Base-by-base conservation (phyloP, 2,329 filamentous ascomycete genomes). In the Sclerotinia subarctica region DNA sequence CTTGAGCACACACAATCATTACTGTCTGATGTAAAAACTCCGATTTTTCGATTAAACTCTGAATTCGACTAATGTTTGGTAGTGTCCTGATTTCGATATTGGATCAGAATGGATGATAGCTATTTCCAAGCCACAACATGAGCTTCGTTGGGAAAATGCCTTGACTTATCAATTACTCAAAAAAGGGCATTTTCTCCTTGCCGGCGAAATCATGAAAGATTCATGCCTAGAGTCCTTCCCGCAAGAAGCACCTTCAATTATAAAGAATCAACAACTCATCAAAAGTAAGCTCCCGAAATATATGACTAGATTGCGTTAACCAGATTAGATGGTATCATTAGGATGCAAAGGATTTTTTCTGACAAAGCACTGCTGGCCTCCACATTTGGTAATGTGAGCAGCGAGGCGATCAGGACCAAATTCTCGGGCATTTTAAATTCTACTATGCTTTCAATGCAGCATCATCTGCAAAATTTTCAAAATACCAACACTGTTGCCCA, bases 71-170 rank as follows among this genome's bases (percentile, higher is more conserved):
- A 42, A 63, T 42, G 56, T 19, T 32, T 68, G 54, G 69, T 24
- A 78, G 69, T 78, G 78, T 70, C 65, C 74, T 62, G 46, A 54
- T 35, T 72, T 73, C n/a, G 81, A 79, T 11, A 73, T 84, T 13
- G 76, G 83, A 5, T 82, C 84, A 52, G 76, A 87, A n/a, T 88
- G 86, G 82, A 72, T 85, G 53, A 73, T 83, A 26, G 80, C 82
- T 10, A 77, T 88, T 57, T 80, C 82, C 53, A 85, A 85, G 72
- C 85, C 86, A 5, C 77, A 72, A 3, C 73, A 77, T 52, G 80
- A 78, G 29, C 70, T 86, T 19, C 78, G 76, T 6, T 84, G 84
- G 70, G 84, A 69, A 44, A 60, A 54, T 47, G 3, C 38, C 17
- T 46, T 70, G 13, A 66, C 69, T 24, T 62, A 46, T 46, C 66